Conservation (phyloP, 768 basidiomycete genomes). For the Clathrus columnatus region DNA sequence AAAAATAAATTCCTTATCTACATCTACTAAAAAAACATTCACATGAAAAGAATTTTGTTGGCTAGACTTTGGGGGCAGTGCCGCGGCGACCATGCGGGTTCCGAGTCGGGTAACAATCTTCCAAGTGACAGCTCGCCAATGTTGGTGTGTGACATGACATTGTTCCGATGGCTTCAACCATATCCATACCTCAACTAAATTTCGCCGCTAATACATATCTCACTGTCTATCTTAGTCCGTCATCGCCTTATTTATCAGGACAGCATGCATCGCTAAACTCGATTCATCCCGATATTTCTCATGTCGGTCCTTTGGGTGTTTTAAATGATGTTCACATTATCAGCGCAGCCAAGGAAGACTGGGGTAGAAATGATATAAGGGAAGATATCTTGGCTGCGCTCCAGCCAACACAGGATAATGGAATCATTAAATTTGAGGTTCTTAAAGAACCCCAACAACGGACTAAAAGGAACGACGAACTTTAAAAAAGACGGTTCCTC, state of each 20-base stretch:
- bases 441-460: slow-evolving; percentile 27
- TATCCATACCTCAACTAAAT: slow-evolving; percentile 21
- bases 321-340: slow-evolving; percentile 38
- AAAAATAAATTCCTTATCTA: too few species aligned
- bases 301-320: slow-evolving; percentile 35
- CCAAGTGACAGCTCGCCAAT: neutral
- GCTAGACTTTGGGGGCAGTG: too few species aligned
- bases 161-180: neutral
- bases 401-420: slow-evolving; percentile 20
- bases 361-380: slow-evolving; percentile 21
- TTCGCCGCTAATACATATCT: slow-evolving; percentile 34
- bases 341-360: slow-evolving; percentile 32
- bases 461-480: slow-evolving; percentile 26
- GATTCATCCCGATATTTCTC: slow-evolving; percentile 27
- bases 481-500: neutral
- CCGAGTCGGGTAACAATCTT: neutral
- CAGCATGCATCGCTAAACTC: slow-evolving; percentile 25
- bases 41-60: too few species aligned
- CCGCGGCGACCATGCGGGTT: too few species aligned
- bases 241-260: slow-evolving; percentile 25
- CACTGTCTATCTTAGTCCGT: slow-evolving; percentile 31
- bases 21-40: too few species aligned
- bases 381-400: slow-evolving; percentile 26
- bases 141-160: neutral
- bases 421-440: slow-evolving; percentile 28